phyloP scores from a whole-genome alignment of 257 asterid species.

The Salvia splendens region DNA sequence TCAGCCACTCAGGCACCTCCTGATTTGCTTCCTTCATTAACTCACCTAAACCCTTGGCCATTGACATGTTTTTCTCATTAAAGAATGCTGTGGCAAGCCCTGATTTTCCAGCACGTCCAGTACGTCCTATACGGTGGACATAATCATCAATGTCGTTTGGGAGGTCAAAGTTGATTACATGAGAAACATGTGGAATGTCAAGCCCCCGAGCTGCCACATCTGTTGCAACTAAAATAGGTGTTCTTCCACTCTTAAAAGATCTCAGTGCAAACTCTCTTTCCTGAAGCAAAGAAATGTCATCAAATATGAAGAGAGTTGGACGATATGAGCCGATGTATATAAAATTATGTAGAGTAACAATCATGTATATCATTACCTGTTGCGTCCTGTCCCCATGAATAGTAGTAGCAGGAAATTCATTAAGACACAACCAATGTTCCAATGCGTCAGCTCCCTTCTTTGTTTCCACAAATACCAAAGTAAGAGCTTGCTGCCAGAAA shows the following conservation, averaged over 20 bases:
- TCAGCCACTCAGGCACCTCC: slow-evolving; percentile 85
- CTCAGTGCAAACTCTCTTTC: slow-evolving; percentile 76
- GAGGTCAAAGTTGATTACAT: no score
- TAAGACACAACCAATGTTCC: slow-evolving; percentile 70
- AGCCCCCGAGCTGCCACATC: no score
- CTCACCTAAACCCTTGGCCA: slow-evolving; percentile 68
- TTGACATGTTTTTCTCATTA: slow-evolving; percentile 56
- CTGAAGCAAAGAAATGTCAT: slow-evolving; percentile 43
- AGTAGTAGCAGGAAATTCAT: slow-evolving; percentile 83
- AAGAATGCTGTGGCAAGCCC: slow-evolving; percentile 91
- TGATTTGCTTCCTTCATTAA: slow-evolving; percentile 85
- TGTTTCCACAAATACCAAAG: slow-evolving; percentile 91
- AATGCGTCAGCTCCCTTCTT: slow-evolving; percentile 92
- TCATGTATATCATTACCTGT: slow-evolving; percentile 48
- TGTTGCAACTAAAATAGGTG: slow-evolving; percentile 51
- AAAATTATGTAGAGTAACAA: neutral
- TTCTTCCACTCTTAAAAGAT: slow-evolving; percentile 77
- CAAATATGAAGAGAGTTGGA: neutral
- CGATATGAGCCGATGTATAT: neutral
- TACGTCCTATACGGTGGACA: slow-evolving; percentile 63
- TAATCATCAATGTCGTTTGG: no score
- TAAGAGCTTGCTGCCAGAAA: slow-evolving; percentile 72
- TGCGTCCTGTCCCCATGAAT: slow-evolving; percentile 94
- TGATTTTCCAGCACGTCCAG: slow-evolving; percentile 83
- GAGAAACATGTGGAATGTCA: no score